Percentiles rank a stretch among this genome's conserved stretches.
phyloP scores from a whole-genome alignment of 1,284 basidiomycete species.

The Tilletia caries region DNA sequence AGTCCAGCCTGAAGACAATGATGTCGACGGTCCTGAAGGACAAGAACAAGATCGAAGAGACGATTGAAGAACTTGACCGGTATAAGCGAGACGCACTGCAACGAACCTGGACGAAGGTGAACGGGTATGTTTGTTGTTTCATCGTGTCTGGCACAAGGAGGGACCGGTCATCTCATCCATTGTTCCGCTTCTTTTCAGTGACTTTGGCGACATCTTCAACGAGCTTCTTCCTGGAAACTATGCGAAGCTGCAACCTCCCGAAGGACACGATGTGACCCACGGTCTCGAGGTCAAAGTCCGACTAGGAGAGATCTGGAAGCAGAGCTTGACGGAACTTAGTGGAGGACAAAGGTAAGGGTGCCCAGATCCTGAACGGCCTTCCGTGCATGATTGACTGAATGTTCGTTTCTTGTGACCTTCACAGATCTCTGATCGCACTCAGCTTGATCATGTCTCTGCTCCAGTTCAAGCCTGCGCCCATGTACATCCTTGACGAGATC shows the following conservation, averaged over 20 bases:
- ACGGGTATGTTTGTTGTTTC: conserved; percentile 62
- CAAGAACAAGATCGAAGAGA: conserved; percentile 92
- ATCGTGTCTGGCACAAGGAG: too few species aligned
- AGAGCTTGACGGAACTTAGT: conserved; percentile 89
- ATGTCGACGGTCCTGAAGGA: conserved; percentile 84
- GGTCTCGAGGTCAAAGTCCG: conserved; percentile 96
- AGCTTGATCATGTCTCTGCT: conserved; percentile 96
- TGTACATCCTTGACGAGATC: conserved; percentile 99
- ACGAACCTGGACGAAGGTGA: conserved; percentile 95
- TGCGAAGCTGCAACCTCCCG: conserved; percentile 88
- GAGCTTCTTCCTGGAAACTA: conserved; percentile 95
- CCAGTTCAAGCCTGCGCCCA: conserved; percentile 98
- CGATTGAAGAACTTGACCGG: conserved; percentile 85
- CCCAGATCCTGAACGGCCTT: neutral
- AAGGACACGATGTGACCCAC: conserved; percentile 85
- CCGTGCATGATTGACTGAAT: neutral
- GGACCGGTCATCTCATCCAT: neutral
- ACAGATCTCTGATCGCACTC: conserved; percentile 87
- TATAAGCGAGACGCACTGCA: conserved; percentile 90
- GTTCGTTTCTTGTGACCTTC: neutral
- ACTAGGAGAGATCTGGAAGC: conserved; percentile 93
- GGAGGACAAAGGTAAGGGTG: conserved; percentile 80
- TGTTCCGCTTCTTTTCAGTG: conserved; percentile 55
- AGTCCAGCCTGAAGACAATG: conserved; percentile 80
- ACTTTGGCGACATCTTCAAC: conserved; percentile 94